Evolutionary conservation across 1,139 yeast genomes (phyloP).

Genomic region (Pichia norvegensis): DNA sequence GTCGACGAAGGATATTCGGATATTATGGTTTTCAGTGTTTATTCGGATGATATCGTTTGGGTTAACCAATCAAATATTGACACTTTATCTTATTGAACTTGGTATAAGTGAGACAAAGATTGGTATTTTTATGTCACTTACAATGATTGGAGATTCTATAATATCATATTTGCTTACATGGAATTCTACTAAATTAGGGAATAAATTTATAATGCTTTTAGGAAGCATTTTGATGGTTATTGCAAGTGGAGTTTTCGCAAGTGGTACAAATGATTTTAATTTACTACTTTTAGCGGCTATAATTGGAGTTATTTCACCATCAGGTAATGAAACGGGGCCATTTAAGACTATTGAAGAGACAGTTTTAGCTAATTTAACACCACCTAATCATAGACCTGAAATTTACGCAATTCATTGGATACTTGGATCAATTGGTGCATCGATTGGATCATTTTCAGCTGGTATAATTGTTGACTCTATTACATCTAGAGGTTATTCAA

Average conservation of each 20-base stretch:
- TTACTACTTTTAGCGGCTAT: constrained; percentile 57
- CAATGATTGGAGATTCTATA: constrained; percentile 71
- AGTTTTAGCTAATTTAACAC: constrained; percentile 72
- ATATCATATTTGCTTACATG: constrained; percentile 68
- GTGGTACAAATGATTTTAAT: constrained; percentile 39
- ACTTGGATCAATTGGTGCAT: constrained; percentile 66
- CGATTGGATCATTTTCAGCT: constrained; percentile 61
- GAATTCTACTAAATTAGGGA: constrained; percentile 71
- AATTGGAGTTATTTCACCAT: constrained; percentile 74
- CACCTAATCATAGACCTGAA: constrained; percentile 58
- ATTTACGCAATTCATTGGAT: constrained; percentile 66
- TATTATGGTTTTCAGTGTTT: constrained; percentile 66
- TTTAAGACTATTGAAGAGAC: constrained; percentile 87
- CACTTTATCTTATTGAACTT: constrained; percentile 55
- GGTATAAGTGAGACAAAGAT: constrained; percentile 51
- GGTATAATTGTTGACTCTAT: constrained; percentile 51
- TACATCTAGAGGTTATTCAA: constrained; percentile 30
- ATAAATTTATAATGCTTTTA: constrained; percentile 53
- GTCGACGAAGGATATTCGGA: constrained; percentile 43
- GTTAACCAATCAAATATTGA: constrained; percentile 70
- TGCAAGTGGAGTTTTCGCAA: constrained; percentile 61
- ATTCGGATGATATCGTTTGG: constrained; percentile 75
- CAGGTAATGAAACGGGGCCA: constrained; percentile 92
- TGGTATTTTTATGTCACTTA: constrained; percentile 78
- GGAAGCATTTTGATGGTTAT: constrained; percentile 67